Percentiles rank a stretch among this genome's conserved stretches.
Conservation (phyloP, 176 grass and related monocot genomes). For the Rhynchospora pubera region DNA sequence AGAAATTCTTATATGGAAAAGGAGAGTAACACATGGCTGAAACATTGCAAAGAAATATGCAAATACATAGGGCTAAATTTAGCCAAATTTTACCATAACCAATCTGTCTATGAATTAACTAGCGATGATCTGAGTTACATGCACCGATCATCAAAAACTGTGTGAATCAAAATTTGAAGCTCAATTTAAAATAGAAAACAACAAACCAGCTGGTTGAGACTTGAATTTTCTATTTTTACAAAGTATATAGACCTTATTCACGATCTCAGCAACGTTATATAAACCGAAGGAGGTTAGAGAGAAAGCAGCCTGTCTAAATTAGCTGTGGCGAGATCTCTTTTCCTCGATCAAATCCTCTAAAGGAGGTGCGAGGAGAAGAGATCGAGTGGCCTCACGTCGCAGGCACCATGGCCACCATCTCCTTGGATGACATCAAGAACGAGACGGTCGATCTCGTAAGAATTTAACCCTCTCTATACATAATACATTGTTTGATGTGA, state of each 20-base stretch:
- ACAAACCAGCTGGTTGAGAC: not conserved
- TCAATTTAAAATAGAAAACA: not conserved
- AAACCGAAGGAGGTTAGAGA: not conserved
- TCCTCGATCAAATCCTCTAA: not conserved
- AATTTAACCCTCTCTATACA: not conserved
- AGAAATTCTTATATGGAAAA: too few relatives aligned
- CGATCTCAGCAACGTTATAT: not conserved
- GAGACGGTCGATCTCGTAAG: slow-evolving; percentile 37
- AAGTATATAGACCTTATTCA: not conserved
- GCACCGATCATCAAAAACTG: too few relatives aligned
- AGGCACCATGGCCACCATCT: slow-evolving; percentile 20
- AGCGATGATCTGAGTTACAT: not conserved
- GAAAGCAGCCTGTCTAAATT: not conserved
- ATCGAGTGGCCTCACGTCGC: not conserved
- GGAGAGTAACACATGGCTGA: not conserved
- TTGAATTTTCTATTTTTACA: not conserved
- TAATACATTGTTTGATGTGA: not conserved
- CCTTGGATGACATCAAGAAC: slow-evolving; percentile 41
- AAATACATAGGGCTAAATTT: not conserved
- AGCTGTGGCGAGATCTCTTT: not conserved
- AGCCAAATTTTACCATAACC: not conserved
- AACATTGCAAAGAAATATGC: not conserved
- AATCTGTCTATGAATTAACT: not conserved
- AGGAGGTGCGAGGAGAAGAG: not conserved
- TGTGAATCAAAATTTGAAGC: not conserved